These are phyloP conservation scores for Neonectria punicea DNA, from an alignment of 2,329 filamentous ascomycete genomes.

Conservation along the genomic window DNA sequence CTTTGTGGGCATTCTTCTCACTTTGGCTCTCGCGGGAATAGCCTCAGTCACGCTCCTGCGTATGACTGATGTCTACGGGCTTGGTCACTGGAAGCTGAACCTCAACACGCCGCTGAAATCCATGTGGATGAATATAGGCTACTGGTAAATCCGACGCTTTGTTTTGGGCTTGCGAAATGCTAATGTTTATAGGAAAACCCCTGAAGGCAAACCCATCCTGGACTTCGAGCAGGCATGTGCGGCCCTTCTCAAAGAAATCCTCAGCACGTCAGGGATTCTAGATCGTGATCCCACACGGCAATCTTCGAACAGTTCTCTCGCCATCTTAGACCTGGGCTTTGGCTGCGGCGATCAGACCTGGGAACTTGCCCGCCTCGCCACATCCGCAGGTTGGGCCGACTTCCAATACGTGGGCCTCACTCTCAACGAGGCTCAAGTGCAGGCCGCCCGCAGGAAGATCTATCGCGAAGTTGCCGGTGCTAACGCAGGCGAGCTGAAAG, in stretches of 20 bases:
- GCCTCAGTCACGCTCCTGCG: conserved; percentile 36
- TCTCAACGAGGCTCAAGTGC: conserved; percentile 57
- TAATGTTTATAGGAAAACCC: conserved; percentile 42
- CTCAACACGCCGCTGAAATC: conserved; percentile 55
- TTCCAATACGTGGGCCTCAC: conserved; percentile 65
- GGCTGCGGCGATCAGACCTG: conserved; percentile 69
- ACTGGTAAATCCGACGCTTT: conserved; percentile 57
- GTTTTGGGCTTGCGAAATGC: not conserved
- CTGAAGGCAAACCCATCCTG: conserved; percentile 44
- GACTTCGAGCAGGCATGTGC: conserved; percentile 59
- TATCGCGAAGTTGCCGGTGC: conserved; percentile 36
- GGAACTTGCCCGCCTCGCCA: conserved; percentile 51
- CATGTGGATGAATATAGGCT: conserved; percentile 75
- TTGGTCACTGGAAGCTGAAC: conserved; percentile 68
- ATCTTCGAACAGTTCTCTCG: conserved; percentile 33
- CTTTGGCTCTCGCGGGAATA: conserved; percentile 29
- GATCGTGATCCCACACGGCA: conserved; percentile 11
- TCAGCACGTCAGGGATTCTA: conserved; percentile 55
- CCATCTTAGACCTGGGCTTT: conserved; percentile 65
- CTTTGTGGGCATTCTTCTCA: conserved; percentile 38
- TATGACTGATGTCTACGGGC: conserved; percentile 54
- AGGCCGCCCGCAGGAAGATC: conserved; percentile 47
- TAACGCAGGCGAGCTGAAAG: not conserved
- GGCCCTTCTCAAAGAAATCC: conserved; percentile 59
- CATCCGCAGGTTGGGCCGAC: conserved; percentile 31